phyloP scores from a whole-genome alignment of 164 flowering plant genomes.

The Tetracentron sinense region DNA sequence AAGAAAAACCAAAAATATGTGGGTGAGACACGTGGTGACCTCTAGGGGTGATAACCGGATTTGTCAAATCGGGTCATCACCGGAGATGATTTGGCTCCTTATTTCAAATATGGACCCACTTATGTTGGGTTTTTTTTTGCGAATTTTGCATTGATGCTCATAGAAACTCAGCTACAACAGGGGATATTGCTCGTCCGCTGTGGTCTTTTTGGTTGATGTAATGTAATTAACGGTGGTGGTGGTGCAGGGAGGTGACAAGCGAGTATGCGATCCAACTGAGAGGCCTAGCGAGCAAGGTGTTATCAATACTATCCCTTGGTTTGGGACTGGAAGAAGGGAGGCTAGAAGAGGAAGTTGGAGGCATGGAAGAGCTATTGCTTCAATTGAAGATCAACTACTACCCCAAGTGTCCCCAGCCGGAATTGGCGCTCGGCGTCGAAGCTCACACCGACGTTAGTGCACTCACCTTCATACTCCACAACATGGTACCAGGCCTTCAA shows the following conservation, averaged over 20 bases:
- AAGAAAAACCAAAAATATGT: too few relatives aligned
- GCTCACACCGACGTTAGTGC: conserved; percentile 91
- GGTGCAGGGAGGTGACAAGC: conserved; percentile 54
- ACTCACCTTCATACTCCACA: conserved; percentile 87
- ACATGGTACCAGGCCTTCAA: conserved; percentile 97
- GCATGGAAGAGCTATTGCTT: conserved; percentile 63
- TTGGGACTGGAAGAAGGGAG: conserved; percentile 75
- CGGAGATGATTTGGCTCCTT: too few relatives aligned
- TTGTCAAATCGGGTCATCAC: too few relatives aligned
- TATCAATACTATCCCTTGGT: conserved; percentile 55
- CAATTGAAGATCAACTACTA: conserved; percentile 94
- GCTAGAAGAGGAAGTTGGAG: conserved; percentile 80
- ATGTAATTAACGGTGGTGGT: background rate
- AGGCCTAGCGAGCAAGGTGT: conserved; percentile 51
- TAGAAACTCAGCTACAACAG: too few relatives aligned
- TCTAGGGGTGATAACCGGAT: too few relatives aligned
- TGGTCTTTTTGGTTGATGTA: too few relatives aligned
- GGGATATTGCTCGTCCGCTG: too few relatives aligned
- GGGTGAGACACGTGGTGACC: too few relatives aligned
- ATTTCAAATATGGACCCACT: too few relatives aligned
- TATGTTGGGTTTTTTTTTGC: too few relatives aligned
- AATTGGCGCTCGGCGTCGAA: conserved; percentile 87
- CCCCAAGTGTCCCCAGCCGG: conserved; percentile 95
- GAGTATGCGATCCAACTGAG: conserved; percentile 63
- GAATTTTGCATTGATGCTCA: too few relatives aligned